Percentiles rank a stretch among this genome's conserved stretches.
Conservation (phyloP, 495 filamentous ascomycete genomes). For the Durotheca rogersii region DNA sequence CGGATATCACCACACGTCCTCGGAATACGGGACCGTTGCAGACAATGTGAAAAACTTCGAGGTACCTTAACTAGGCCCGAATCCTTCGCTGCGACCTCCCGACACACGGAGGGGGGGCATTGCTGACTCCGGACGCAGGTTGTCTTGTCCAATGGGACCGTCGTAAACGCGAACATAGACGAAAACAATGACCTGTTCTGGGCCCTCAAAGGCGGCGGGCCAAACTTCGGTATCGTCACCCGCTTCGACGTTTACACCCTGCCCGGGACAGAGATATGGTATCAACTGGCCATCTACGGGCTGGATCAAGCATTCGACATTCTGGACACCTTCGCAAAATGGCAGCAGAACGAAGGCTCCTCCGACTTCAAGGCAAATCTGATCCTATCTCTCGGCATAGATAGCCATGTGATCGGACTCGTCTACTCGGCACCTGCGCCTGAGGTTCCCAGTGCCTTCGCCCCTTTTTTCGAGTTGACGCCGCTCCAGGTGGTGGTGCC, state of each 20-base stretch:
- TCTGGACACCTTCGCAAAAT: slow-evolving; percentile 21
- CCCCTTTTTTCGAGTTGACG: slow-evolving; percentile 5
- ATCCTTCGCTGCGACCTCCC: too few species aligned
- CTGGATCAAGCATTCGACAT: slow-evolving; percentile 8
- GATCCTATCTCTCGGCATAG: background rate
- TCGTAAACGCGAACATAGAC: slow-evolving; percentile 46
- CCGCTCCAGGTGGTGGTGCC: slow-evolving; percentile 1
- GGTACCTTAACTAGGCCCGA: too few species aligned
- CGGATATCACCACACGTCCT: slow-evolving; percentile 6
- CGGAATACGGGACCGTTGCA: slow-evolving; percentile 39
- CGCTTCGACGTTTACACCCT: slow-evolving; percentile 41
- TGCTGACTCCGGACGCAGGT: slow-evolving; percentile 2
- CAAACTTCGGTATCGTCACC: slow-evolving; percentile 58
- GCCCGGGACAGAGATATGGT: slow-evolving; percentile 32
- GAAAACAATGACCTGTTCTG: slow-evolving; percentile 49
- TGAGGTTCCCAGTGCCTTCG: slow-evolving; percentile 8
- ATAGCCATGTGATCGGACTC: background rate
- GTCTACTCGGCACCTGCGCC: slow-evolving; percentile 8
- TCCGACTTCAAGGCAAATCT: slow-evolving; percentile 18
- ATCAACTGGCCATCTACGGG: slow-evolving; percentile 10
- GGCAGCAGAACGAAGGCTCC: slow-evolving; percentile 17
- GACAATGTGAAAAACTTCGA: slow-evolving; percentile 49
- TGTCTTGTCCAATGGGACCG: slow-evolving; percentile 46
- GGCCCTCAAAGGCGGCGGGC: slow-evolving; percentile 54
- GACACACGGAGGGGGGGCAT: too few species aligned